phyloP scores from a whole-genome alignment of 2,329 filamentous ascomycete genomes.

The Chrysosporium queenslandicum region DNA sequence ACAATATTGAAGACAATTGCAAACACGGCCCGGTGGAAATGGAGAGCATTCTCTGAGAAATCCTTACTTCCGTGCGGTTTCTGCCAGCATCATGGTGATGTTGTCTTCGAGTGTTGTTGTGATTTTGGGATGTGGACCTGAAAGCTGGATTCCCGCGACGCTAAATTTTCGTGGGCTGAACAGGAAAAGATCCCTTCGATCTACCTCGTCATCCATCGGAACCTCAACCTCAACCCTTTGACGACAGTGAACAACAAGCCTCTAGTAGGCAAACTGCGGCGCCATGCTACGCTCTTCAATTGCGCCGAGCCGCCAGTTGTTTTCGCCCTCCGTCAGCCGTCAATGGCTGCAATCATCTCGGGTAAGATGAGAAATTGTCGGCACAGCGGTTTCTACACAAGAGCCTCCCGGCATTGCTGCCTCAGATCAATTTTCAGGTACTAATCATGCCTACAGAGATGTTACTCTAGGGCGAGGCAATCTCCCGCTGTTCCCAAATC shows the following conservation, averaged over 20 bases:
- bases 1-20: too few species aligned
- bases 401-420: not conserved
- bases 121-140: not conserved
- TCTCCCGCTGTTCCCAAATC: not conserved
- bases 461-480: constrained; percentile 29
- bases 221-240: not conserved
- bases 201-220: not conserved
- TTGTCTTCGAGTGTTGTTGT: not conserved
- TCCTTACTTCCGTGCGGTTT: not conserved
- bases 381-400: constrained; percentile 28
- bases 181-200: constrained; percentile 1
- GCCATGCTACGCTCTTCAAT: constrained; percentile 49
- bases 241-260: constrained; percentile 6
- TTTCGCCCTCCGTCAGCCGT: constrained; percentile 32
- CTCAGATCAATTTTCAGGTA: not conserved
- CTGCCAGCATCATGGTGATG: too few species aligned
- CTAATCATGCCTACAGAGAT: constrained; percentile 6
- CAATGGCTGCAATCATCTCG: constrained; percentile 35
- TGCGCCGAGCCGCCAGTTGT: constrained; percentile 38
- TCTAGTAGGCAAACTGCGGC: constrained; percentile 25
- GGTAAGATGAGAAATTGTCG: constrained; percentile 22
- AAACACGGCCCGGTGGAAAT: too few species aligned
- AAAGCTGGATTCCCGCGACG: not conserved
- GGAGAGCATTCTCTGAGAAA: too few species aligned
- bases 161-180: constrained; percentile 9